Conservation (phyloP, 192 early-diverging fungal genomes). For the Backusella luteola region DNA sequence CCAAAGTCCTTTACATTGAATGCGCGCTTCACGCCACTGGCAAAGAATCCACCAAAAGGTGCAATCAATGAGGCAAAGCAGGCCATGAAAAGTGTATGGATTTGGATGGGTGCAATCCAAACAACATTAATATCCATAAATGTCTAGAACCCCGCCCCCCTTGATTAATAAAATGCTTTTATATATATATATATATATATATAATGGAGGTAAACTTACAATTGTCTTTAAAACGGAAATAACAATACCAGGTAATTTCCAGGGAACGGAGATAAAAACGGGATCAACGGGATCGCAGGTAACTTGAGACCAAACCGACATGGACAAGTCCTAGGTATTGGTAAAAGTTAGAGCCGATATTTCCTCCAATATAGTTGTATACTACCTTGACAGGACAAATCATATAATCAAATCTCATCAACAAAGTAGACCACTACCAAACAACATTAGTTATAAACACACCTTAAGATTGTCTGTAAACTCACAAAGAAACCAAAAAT, state of each 20-base stretch:
- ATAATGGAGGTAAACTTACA: constrained; percentile 3
- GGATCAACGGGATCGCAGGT: constrained; percentile 51
- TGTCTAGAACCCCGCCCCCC: background rate
- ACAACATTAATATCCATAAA: constrained; percentile 48
- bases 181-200: background rate
- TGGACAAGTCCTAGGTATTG: constrained; percentile 33
- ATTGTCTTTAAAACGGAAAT: constrained; percentile 8
- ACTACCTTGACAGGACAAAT: constrained; percentile 52
- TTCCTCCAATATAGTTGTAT: no score
- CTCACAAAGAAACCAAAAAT: constrained; percentile 78
- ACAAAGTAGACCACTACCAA: constrained; percentile 46
- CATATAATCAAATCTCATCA: constrained; percentile 55
- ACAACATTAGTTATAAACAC: background rate
- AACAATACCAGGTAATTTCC: constrained; percentile 18
- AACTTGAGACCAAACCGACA: constrained; percentile 44
- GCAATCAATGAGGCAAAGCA: constrained; percentile 93
- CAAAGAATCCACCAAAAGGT: constrained; percentile 98
- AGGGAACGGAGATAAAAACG: constrained; percentile 46
- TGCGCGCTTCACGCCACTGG: constrained; percentile 92
- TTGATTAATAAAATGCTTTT: background rate
- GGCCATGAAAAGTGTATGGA: constrained; percentile 85
- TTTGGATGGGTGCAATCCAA: constrained; percentile 76
- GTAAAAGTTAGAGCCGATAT: no score
- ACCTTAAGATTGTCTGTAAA: no score
- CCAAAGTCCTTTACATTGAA: constrained; percentile 98